Evolutionary conservation across 768 basidiomycete genomes (phyloP).

Genomic region (Russula dissimulans): DNA sequence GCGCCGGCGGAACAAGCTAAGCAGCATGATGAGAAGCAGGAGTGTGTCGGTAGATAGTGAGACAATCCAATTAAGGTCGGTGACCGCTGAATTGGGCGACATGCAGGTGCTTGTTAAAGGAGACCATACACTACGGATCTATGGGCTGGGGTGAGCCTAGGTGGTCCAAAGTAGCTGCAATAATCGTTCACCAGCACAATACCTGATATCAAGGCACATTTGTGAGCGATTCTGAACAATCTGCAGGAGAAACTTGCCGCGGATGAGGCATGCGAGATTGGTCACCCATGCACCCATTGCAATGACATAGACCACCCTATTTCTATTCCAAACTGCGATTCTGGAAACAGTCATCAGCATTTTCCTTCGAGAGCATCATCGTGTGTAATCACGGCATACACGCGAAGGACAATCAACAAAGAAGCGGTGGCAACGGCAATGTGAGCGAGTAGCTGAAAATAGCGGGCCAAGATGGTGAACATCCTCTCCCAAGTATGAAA

Average conservation of each 20-base stretch:
- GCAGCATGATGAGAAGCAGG: neutral
- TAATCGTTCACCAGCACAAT: neutral
- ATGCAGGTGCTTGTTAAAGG: neutral
- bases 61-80: neutral
- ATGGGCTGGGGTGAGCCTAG: neutral
- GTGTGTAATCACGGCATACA: neutral
- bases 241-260: neutral
- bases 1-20: neutral
- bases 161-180: neutral
- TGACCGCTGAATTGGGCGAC: neutral
- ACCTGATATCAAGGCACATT: neutral
- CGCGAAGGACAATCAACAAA: neutral
- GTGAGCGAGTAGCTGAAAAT: neutral
- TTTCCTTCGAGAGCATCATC: neutral
- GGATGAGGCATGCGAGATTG: neutral
- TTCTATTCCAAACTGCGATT: conserved; percentile 1
- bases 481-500: too few relatives aligned
- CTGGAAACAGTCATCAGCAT: neutral
- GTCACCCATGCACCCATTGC: neutral
- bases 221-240: neutral
- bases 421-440: neutral
- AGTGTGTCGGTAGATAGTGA: neutral
- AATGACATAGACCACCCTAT: neutral
- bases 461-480: too few relatives aligned
- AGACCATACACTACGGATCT: neutral